A percentile compares a stretch with the other conserved stretches of the same genome.
Conservation (phyloP, 139 green algal genomes). For the Penium margaritaceum region DNA sequence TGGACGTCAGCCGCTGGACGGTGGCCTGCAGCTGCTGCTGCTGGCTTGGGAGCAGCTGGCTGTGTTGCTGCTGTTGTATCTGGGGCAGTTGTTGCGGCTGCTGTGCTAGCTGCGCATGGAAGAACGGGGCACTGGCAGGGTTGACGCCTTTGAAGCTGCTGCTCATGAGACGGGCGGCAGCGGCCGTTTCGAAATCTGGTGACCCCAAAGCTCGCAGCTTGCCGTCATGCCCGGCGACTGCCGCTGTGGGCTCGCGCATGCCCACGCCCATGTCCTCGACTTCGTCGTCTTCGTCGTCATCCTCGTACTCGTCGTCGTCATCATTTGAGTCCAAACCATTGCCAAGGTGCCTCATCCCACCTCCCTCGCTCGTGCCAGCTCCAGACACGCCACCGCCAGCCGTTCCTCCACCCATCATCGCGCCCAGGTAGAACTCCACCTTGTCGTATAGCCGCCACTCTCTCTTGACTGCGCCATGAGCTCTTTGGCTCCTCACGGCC, state of each 20-base stretch:
- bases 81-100: not conserved
- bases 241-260: not conserved
- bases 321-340: no score
- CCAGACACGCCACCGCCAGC: not conserved
- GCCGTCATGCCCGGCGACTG: no score
- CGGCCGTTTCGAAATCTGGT: no score
- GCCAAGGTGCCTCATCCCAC: no score
- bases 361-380: constrained; percentile 1
- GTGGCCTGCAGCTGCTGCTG: no score
- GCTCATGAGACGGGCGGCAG: not conserved
- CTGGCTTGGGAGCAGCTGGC: no score
- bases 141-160: not conserved
- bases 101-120: not conserved
- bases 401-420: not conserved
- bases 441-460: constrained; percentile 26
- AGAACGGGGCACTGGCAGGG: no score
- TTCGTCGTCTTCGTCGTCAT: not conserved
- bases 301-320: constrained; percentile 1
- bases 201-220: no score
- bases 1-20: no score
- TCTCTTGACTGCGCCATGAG: not conserved
- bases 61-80: not conserved
- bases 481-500: constrained; percentile 10
- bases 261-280: not conserved
- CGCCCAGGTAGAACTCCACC: constrained; percentile 13